These are phyloP conservation scores for Meredithiella fracta DNA, from an alignment of 2,329 filamentous ascomycete species.

Conservation along the genomic window DNA sequence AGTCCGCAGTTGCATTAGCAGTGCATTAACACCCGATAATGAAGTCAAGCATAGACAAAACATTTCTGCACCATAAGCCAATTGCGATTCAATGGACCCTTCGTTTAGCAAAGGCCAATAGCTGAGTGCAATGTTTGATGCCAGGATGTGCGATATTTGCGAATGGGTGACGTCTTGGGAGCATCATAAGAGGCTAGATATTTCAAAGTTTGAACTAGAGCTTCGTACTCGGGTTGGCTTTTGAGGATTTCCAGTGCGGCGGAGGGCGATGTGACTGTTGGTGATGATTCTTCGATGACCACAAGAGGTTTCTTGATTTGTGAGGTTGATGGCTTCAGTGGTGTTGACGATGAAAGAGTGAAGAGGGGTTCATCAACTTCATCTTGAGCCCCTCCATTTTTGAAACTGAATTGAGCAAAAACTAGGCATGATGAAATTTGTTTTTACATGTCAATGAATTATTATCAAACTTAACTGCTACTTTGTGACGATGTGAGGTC, in stretches of 20 bases:
- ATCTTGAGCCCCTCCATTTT: conserved; percentile 28
- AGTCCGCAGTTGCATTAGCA: conserved; percentile 51
- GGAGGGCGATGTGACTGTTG: conserved; percentile 21
- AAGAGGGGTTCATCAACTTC: conserved; percentile 23
- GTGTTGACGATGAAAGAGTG: conserved; percentile 15
- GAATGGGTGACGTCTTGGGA: not conserved
- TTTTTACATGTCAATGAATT: not conserved
- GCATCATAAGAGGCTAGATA: conserved; percentile 26
- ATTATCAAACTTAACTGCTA: too few species aligned
- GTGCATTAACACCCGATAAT: conserved; percentile 49
- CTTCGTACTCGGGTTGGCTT: conserved; percentile 43
- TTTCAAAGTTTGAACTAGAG: conserved; percentile 34
- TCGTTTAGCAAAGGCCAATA: conserved; percentile 57
- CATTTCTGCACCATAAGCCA: conserved; percentile 25
- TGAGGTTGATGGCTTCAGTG: not conserved
- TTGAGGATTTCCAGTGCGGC: conserved; percentile 45
- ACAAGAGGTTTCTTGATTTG: not conserved
- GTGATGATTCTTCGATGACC: not conserved
- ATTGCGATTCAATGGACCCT: conserved; percentile 19
- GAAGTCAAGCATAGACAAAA: conserved; percentile 23
- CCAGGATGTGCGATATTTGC: conserved; percentile 58
- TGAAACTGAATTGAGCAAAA: conserved; percentile 36
- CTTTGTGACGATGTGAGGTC: too few species aligned
- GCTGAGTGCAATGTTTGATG: conserved; percentile 59
- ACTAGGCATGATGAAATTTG: conserved; percentile 31